phyloP scores from a whole-genome alignment of 805 yeast species.

The Osmozyma mogii region DNA sequence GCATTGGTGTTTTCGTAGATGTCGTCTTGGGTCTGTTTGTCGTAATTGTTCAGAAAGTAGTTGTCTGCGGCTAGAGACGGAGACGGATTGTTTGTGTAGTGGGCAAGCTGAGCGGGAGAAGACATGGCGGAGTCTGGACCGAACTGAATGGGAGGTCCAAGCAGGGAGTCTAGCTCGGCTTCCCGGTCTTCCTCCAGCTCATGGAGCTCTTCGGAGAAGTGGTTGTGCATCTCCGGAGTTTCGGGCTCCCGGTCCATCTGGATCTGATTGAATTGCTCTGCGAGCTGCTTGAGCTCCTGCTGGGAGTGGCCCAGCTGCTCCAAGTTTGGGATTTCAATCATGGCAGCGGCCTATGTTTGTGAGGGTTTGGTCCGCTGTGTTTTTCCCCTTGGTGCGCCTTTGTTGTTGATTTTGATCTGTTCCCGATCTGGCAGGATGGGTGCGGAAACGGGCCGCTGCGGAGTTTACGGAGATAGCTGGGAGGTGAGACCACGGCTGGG shows the following conservation, averaged over 20 bases:
- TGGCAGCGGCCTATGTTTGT: constrained; percentile 6
- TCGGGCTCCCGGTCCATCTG: constrained; percentile 1
- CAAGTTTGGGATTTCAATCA: constrained; percentile 40
- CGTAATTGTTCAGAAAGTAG: not conserved
- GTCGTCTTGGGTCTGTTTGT: not conserved
- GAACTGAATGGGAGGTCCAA: not conserved
- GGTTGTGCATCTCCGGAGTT: constrained; percentile 1
- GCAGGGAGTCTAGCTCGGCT: too few relatives aligned
- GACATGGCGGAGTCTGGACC: not conserved
- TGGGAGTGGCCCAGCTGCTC: constrained; percentile 19
- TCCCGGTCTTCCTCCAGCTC: not conserved
- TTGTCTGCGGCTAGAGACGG: not conserved
- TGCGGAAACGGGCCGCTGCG: too few relatives aligned
- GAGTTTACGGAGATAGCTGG: too few relatives aligned
- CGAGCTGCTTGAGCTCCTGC: constrained; percentile 12
- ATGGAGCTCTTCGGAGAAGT: constrained; percentile 3
- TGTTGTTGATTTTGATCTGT: too few relatives aligned
- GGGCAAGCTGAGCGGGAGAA: constrained; percentile 1
- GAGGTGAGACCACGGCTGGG: too few relatives aligned
- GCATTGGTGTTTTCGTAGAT: constrained; percentile 10
- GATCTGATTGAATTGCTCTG: constrained; percentile 10
- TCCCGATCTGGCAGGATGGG: too few relatives aligned
- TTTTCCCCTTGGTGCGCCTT: too few relatives aligned
- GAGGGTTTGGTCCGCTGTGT: not conserved
- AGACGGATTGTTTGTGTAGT: constrained; percentile 1